Base-by-base conservation (phyloP, 305 asterid species). In the Fraxinus baroniana region DNA sequence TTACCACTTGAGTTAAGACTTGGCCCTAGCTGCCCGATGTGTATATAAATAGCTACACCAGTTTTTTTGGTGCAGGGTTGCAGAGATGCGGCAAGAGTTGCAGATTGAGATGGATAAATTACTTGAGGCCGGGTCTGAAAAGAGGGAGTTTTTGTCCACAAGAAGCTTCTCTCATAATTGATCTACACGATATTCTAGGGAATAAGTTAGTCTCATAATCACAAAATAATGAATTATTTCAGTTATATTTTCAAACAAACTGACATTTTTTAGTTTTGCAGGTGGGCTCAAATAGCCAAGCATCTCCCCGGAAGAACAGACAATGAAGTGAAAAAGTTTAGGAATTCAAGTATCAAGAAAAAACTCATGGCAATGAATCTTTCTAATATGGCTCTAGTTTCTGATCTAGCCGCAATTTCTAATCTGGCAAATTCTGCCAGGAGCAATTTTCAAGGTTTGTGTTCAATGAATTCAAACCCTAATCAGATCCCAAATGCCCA, bases 221-320 rank as follows among this genome's bases (percentile, higher is more conserved):
- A 13, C 18, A 46, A 12, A 46, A 12, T 13, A 46, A 46, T 13
- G 57, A 46, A 46, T 46, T 15, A 15, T 46, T 46, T 46, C 57
- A 46, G 57, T 46, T 13, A 46, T 17, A 46, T 0, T 1, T 13
- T 46, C 57, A 46, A 1, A 15, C 18, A 46, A 46, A 46, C 0
- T 46, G 18, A 46, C 17, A 46, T 46, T 46, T 46, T 13, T 46
- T 3, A 0, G 18, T 12, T 46, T 46, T 46, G 57, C 85, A 95
- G 99, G 90, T 95, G 99, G 99, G 97, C 99, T 73, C 93, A 90
- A 80, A 95, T 94, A 70, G 97, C 97, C 0, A 93, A 90, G 83
- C 92, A 91, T 76, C 87, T 95, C 1, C 99, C 97, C 0, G 99
- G 99, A 75, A 90, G 99, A 87, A 94, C 99, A 6, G 97, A 95